Conservation (phyloP, 179 eudicot genomes). For the Patellifolia procumbens region DNA sequence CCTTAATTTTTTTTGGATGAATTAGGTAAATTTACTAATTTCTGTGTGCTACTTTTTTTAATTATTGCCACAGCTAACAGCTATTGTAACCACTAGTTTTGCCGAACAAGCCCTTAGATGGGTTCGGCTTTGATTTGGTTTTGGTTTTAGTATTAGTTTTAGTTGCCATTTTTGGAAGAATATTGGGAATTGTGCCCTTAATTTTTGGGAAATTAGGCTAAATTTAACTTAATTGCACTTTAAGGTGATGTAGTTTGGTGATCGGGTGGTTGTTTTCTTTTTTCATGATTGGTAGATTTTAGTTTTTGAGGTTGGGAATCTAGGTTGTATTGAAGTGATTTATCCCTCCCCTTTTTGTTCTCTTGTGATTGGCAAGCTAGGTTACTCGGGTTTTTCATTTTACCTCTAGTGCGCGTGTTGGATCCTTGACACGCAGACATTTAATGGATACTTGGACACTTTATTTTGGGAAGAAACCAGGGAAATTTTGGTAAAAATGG, state of each 20-base stretch:
- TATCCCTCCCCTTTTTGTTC: no score
- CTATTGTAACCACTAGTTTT: no score
- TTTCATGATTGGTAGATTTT: background rate
- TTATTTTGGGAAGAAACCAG: no score
- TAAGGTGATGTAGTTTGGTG: background rate
- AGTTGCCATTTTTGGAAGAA: background rate
- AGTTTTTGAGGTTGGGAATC: background rate
- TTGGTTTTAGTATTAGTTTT: background rate
- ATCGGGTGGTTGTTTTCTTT: background rate
- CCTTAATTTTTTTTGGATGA: background rate
- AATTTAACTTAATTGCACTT: background rate
- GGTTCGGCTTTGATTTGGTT: background rate
- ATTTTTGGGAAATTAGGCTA: background rate
- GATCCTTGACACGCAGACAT: no score
- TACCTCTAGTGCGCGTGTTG: no score
- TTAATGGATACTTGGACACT: no score
- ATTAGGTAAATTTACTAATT: no score
- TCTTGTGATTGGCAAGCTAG: conserved; percentile 1
- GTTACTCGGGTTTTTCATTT: no score
- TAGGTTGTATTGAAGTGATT: no score
- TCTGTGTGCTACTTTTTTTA: no score
- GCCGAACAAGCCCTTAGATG: background rate
- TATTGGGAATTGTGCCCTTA: conserved; percentile 4
- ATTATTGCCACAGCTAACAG: no score
- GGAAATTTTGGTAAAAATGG: no score